These are phyloP conservation scores for Candida anglica DNA, from an alignment of 805 yeast species.

Conservation along the genomic window DNA sequence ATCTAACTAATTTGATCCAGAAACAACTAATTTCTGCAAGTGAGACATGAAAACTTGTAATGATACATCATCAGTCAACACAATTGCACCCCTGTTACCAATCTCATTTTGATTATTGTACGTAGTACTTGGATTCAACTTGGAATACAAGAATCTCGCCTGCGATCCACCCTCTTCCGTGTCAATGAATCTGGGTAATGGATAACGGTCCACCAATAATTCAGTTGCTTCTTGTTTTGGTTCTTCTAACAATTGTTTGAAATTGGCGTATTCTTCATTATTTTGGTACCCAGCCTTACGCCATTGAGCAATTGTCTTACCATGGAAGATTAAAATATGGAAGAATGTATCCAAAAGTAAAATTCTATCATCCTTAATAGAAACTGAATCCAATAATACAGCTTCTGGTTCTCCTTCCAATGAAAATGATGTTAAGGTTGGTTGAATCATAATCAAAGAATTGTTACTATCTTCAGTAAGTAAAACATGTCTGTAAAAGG, in stretches of 20 bases:
- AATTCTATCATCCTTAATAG: slow-evolving; percentile 84
- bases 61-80: slow-evolving; percentile 93
- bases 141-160: slow-evolving; percentile 92
- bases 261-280: slow-evolving; percentile 82
- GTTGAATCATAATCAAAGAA: slow-evolving; percentile 95
- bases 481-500: slow-evolving; percentile 90
- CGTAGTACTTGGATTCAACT: slow-evolving; percentile 89
- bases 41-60: slow-evolving; percentile 94
- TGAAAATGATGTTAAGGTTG: slow-evolving; percentile 83
- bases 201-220: slow-evolving; percentile 88
- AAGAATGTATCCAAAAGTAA: slow-evolving; percentile 91
- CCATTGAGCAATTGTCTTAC: slow-evolving; percentile 94
- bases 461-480: slow-evolving; percentile 89
- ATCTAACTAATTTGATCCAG: slow-evolving; percentile 28
- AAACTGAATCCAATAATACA: slow-evolving; percentile 87
- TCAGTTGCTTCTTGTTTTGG: slow-evolving; percentile 93
- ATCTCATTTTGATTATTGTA: slow-evolving; percentile 51
- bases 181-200: slow-evolving; percentile 94
- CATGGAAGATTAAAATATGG: slow-evolving; percentile 94
- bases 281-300: slow-evolving; percentile 93
- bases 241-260: slow-evolving; percentile 79
- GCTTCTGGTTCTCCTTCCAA: slow-evolving; percentile 81
- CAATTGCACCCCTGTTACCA: slow-evolving; percentile 58
- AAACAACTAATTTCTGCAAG: slow-evolving; percentile 84
- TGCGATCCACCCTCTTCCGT: slow-evolving; percentile 99